Base-by-base conservation (phyloP, 169 alveolate genomes). In the Eimeria sp. region DNA sequence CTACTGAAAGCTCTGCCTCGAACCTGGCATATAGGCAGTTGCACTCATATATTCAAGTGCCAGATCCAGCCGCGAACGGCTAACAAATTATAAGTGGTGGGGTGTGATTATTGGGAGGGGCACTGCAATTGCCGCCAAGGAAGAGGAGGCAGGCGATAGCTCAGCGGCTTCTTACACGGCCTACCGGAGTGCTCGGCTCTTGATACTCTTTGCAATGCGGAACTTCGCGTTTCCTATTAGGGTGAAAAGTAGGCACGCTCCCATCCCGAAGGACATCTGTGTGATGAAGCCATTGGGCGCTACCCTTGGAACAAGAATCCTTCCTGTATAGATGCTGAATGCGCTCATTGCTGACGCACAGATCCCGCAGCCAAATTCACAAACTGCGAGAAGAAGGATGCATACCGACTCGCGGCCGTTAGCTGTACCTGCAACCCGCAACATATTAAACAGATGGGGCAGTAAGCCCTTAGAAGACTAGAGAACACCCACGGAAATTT, bases 271-370 rank as follows among this genome's bases (percentile, higher is more conserved):
- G 45, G 93, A 58, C 5, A 27, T 16, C 51, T 43, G 47, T 45
- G 93, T 87, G 45, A 87, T 87, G 27, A 87, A 63, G 30, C 93
- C 93, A 87, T 65, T 87, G 45, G 82, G 2, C 20, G 82, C 93
- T 34, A 63, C 83, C 82, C 61, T 30, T 43, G 93, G 82, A 65
- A 22, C 65, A 25, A 87, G 93, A 13, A 65, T n/a, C 54, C 40
- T 63, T 40, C 93, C 93, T 30, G 63, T 87, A 54, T 87, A 87
- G 45, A 87, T 87, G 63, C 93, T 87, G 65, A 87, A 87, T 14
- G 93, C 82, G 93, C 93, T 87, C 93, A 87, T 87, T 63, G 67
- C 93, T 20, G 93, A 22, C 82, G 83, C 93, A 27, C 93, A 87
- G 27, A 63, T 65, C 49, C 93, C 93, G 83, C 93, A 87, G 82